Evolutionary conservation across 441 rosid genomes (phyloP), one percentile per base, ranked within the genome.

Genomic region (Gossypium davidsonii): DNA sequence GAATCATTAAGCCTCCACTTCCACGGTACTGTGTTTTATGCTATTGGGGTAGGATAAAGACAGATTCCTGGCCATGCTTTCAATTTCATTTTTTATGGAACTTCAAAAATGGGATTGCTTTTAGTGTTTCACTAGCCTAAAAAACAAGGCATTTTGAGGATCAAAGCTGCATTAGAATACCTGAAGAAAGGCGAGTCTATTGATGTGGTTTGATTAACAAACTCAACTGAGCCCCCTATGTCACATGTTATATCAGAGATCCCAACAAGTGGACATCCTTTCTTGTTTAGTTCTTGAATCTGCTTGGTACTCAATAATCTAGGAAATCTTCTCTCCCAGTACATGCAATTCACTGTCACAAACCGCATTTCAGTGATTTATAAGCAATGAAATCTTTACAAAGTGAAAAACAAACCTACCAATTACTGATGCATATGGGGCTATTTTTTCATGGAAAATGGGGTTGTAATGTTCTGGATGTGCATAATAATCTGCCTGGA

Each of bases 251-350:
- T 94, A 80, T 94, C 97, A 78, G 92, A 88, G 74, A 91, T 82
- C 58, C 99, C 99, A 67, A 89, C 86, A 74, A 94, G 90, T 11
- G 94, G 96, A 42, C 89, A 85, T 61, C 85, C 89, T 77, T 84
- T 85, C 78, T 67, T 79, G 57, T 70, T 82, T 67, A 90, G 84
- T 73, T 86, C 91, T 71, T 82, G 96, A 77, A 91, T 70, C 85
- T 92, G 97, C 80, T 79, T 74, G 39, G 78, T 87, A 83, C 86
- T 91, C 73, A 94, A 77, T 76, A 94, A 82, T 63, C 86, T 83
- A 0, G 97, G 97, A 85, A 89, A 94, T 74, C 97, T 84, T 79
- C 83, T 83, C 82, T 94, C 99, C 99, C 99, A 94, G 67, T 94
- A 94, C 92, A 92, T 89, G 86, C 99, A 92, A 82, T 94, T 94